A percentile compares a stretch with the other conserved stretches of the same genome.
Evolutionary conservation across 2,329 filamentous ascomycete species (phyloP).

Genomic region (Claviceps monticola): DNA sequence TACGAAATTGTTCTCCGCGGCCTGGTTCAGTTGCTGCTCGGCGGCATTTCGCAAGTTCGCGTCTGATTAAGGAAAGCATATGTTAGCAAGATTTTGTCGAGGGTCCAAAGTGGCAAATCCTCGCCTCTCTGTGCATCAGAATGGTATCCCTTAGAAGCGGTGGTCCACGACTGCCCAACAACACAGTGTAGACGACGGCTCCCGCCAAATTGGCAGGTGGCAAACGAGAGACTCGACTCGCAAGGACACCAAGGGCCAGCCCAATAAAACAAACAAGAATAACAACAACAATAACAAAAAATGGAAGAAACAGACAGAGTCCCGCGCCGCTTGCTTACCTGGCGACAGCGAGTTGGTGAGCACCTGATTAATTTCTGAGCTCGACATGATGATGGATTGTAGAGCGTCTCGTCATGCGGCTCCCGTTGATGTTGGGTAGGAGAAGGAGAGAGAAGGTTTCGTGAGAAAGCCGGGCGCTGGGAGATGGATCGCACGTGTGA

Average conservation of each 20-base stretch:
- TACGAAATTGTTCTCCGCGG: constrained; percentile 93
- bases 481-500: constrained; percentile 5
- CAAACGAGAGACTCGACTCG: neutral
- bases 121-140: neutral
- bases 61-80: constrained; percentile 49
- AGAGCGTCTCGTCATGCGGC: constrained; percentile 24
- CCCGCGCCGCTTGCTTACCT: constrained; percentile 44
- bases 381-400: constrained; percentile 42
- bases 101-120: neutral
- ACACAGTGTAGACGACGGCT: neutral
- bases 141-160: neutral
- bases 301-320: neutral
- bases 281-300: neutral
- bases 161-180: no score
- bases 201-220: neutral
- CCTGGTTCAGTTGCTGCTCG: constrained; percentile 86
- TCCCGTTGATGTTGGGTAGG: constrained; percentile 11
- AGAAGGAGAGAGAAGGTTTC: constrained; percentile 1
- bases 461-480: constrained; percentile 3
- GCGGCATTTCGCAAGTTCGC: constrained; percentile 77
- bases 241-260: neutral
- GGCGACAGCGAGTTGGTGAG: constrained; percentile 92
- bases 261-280: neutral
- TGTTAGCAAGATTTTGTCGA: neutral
- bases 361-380: constrained; percentile 93